Conservation (phyloP, 345 rosid genomes). For the Pugionium cornutum region DNA sequence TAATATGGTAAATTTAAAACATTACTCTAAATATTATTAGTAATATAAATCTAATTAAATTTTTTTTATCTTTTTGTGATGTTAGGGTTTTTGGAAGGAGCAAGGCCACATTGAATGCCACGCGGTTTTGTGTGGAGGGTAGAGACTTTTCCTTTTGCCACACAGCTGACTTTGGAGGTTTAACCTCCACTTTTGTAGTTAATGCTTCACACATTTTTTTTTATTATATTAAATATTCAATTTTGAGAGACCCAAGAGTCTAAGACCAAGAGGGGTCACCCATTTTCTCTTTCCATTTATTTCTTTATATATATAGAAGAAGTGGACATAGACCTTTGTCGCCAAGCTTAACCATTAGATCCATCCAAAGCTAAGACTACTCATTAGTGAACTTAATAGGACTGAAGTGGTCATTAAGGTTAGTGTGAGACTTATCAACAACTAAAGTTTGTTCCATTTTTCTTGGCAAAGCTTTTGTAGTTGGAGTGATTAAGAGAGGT, state of each 20-base stretch:
- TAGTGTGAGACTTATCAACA: constrained; percentile 30
- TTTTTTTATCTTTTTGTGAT: too few relatives aligned
- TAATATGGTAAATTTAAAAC: too few relatives aligned
- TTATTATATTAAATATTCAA: constrained; percentile 33
- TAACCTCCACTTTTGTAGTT: constrained; percentile 45
- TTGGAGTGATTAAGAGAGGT: constrained; percentile 17
- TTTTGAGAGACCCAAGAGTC: constrained; percentile 29
- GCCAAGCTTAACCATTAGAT: constrained; percentile 38
- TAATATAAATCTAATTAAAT: too few relatives aligned
- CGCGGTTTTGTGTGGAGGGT: constrained; percentile 75
- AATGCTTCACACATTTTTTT: constrained; percentile 53
- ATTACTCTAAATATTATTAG: too few relatives aligned
- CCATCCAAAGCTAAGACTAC: constrained; percentile 28
- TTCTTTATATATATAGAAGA: constrained; percentile 49
- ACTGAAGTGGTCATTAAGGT: background rate
- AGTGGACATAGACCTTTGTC: constrained; percentile 43
- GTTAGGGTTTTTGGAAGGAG: constrained; percentile 42
- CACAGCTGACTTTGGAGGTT: constrained; percentile 62
- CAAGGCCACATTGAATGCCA: constrained; percentile 72
- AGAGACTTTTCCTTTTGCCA: constrained; percentile 45
- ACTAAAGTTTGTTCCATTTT: constrained; percentile 28
- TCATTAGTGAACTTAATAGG: constrained; percentile 24
- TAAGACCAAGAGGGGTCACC: constrained; percentile 49
- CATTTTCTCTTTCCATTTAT: constrained; percentile 23
- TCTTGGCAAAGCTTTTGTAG: constrained; percentile 29